Evolutionary conservation across 2,329 filamentous ascomycete species (phyloP), one percentile per base, ranked within the genome.

Genomic region (Xylariaceae sp.): DNA sequence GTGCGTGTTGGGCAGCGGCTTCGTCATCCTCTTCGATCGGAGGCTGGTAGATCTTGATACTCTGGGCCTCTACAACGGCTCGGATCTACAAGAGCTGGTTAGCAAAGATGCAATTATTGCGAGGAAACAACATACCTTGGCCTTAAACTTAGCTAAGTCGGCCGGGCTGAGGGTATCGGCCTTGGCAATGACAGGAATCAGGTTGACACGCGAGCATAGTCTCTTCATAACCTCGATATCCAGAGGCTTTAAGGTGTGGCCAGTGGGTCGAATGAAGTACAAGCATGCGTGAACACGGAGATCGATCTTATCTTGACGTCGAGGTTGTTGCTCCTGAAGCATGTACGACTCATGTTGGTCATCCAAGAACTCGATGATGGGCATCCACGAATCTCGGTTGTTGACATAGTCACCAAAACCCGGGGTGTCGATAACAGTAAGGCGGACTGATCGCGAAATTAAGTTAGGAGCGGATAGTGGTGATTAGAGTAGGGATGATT

Each of bases 211-310:
- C 45, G 93, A 93, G 78, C 89, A 95, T 52, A 98, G 81, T 64
- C 93, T 86, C 83, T 97, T 98, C 93, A 98, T 98, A 49, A 98
- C 93, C 76, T 98, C 93, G 61, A 98, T 98, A 66, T 98, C 93
- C 51, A 98, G 79, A 45, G 93, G 93, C 83, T 98, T 98, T 60
- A 98, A 73, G 56, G 91, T 96, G 78, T 98, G 93, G 64, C 93
- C 94, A 42, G 93, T 98, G 44, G 93, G 93, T 64, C 94, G 85
- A 69, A 98, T 97, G 73, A 98, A 98, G 82, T 98, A 98, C 65
- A 98, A 71, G 72, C 93, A 98, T 54, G 91, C 87, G 68, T 98
- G 93, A 55, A 98, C 94, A 74, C 93, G 90, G 61, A 98, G 87
- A 66, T 98, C 93, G 61, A 98, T 98, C 81, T 97, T 98, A 78